phyloP scores from a whole-genome alignment of 83 land plant species.

The Picea mariana region DNA sequence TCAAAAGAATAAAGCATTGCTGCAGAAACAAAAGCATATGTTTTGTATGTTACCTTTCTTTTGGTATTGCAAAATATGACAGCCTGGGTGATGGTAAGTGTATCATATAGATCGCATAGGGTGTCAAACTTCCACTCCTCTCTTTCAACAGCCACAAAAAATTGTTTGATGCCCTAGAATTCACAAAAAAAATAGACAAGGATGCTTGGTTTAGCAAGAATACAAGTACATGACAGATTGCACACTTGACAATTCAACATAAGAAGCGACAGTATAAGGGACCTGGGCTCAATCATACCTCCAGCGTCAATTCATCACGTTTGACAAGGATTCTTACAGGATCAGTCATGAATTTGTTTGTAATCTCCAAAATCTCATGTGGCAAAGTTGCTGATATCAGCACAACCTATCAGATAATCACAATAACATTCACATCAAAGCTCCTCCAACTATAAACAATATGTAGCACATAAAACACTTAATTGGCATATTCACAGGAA shows the following conservation, averaged over 20 bases:
- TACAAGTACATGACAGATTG: neutral
- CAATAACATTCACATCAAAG: too few relatives aligned
- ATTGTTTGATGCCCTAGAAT: conserved; percentile 66
- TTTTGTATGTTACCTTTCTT: conserved; percentile 81
- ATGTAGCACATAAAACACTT: conserved; percentile 23
- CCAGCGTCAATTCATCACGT: conserved; percentile 86
- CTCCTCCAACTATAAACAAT: too few relatives aligned
- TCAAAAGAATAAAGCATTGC: conserved; percentile 32
- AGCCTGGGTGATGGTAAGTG: conserved; percentile 65
- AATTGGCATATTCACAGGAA: too few relatives aligned
- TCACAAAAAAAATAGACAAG: neutral
- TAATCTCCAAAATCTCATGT: too few relatives aligned
- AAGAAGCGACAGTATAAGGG: neutral
- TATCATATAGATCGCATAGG: conserved; percentile 80
- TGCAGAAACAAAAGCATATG: conserved; percentile 96
- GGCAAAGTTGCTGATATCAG: too few relatives aligned
- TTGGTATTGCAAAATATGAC: conserved; percentile 37
- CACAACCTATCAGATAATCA: too few relatives aligned
- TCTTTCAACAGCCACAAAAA: conserved; percentile 74
- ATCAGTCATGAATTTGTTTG: too few relatives aligned
- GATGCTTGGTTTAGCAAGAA: neutral
- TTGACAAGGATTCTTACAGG: conserved; percentile 28
- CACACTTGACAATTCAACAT: neutral
- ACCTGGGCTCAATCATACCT: conserved; percentile 42
- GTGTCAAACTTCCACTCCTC: conserved; percentile 86